Evolutionary conservation across 352 stramenopile species (phyloP).

Genomic region (Saprolegnia diclina): DNA sequence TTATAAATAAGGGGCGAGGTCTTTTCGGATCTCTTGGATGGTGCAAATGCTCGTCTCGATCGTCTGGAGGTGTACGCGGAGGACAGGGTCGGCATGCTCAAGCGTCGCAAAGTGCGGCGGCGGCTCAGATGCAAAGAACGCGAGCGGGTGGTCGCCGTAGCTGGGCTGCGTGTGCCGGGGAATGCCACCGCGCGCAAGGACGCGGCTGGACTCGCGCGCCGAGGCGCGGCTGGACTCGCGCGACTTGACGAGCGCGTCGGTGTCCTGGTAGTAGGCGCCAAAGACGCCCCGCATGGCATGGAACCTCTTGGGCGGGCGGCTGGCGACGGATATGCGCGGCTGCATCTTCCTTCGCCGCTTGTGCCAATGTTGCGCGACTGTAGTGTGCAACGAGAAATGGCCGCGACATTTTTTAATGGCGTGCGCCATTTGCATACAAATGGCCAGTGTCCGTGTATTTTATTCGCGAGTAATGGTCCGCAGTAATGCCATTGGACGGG

Average conservation of each 20-base stretch:
- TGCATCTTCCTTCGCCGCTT: too few species aligned
- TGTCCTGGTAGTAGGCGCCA: not conserved
- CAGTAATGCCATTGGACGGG: not conserved
- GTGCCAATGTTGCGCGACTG: not conserved
- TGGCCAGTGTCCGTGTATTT: not conserved
- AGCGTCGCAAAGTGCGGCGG: not conserved
- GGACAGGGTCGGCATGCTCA: not conserved
- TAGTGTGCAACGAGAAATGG: not conserved
- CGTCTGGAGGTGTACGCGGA: not conserved
- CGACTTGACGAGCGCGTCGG: not conserved
- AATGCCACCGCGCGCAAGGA: not conserved
- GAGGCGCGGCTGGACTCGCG: not conserved
- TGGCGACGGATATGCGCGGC: not conserved
- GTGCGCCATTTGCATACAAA: not conserved
- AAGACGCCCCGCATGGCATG: not conserved
- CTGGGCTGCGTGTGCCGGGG: not conserved
- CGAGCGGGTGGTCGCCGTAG: not conserved
- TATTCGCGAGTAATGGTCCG: not conserved
- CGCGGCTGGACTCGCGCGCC: not conserved
- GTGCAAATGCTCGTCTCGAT: not conserved
- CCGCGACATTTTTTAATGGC: not conserved
- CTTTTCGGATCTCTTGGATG: not conserved
- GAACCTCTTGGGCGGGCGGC: not conserved
- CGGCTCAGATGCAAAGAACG: not conserved
- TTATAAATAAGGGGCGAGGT: not conserved